Conservation (phyloP, 345 rosid species). For the Tarenaya hassleriana region DNA sequence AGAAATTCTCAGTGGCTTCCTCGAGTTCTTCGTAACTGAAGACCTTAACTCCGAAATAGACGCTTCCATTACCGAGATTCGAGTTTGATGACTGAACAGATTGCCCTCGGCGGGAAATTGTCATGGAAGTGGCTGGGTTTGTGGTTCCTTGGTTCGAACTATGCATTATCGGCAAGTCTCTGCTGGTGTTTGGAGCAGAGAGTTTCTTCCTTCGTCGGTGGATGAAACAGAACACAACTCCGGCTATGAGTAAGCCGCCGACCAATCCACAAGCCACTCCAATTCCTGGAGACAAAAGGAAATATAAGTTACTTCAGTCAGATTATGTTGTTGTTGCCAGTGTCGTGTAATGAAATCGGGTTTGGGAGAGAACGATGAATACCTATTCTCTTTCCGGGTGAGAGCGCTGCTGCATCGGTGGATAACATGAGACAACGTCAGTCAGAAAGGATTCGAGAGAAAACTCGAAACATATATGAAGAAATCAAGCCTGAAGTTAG, state of each 20-base stretch:
- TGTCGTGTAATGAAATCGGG: background rate
- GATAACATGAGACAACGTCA: background rate
- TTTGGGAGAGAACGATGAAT: background rate
- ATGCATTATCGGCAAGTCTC: constrained; percentile 32
- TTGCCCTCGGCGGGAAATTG: constrained; percentile 37
- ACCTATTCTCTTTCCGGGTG: constrained; percentile 2
- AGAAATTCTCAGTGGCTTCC: constrained; percentile 71
- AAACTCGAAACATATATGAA: too few relatives aligned
- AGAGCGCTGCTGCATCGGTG: background rate
- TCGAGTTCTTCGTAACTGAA: constrained; percentile 67
- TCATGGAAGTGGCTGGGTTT: constrained; percentile 31
- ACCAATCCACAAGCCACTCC: constrained; percentile 25
- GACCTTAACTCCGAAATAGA: constrained; percentile 64
- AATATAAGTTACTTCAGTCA: background rate
- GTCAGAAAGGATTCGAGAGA: background rate
- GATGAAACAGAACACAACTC: constrained; percentile 16
- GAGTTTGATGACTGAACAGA: constrained; percentile 42
- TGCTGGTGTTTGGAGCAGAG: constrained; percentile 29
- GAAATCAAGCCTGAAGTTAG: background rate
- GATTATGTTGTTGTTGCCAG: background rate
- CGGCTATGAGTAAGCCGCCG: constrained; percentile 18
- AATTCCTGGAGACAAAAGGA: constrained; percentile 28
- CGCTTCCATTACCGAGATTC: constrained; percentile 41
- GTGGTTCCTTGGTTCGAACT: constrained; percentile 42
- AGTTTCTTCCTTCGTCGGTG: constrained; percentile 31